A percentile compares a stretch with the other conserved stretches of the same genome.
Conservation (phyloP, 108 stramenopile species). For the Nitzschia inconspicua region DNA sequence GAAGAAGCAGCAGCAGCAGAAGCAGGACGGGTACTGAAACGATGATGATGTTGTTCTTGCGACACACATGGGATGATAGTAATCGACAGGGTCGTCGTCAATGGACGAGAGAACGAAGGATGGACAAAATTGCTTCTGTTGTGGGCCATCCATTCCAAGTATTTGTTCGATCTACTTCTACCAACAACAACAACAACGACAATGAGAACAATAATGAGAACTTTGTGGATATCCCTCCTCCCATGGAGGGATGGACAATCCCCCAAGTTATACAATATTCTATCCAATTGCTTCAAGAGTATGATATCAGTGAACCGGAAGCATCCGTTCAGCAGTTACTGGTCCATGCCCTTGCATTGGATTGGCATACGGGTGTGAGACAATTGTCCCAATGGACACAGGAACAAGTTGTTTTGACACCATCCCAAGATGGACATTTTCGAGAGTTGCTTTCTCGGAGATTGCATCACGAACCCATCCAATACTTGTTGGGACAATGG, state of each 20-base stretch:
- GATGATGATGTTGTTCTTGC: not conserved
- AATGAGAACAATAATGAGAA: not conserved
- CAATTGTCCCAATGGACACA: conserved; percentile 23
- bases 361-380: conserved; percentile 59
- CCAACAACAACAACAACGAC: not conserved
- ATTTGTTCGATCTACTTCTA: not conserved
- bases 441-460: conserved; percentile 43
- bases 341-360: conserved; percentile 49
- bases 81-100: not conserved
- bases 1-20: not conserved
- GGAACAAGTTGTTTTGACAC: conserved; percentile 24
- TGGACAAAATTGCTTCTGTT: no score
- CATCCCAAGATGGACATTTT: conserved; percentile 34
- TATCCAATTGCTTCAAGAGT: conserved; percentile 31
- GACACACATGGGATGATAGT: not conserved
- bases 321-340: conserved; percentile 62
- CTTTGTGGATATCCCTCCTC: not conserved
- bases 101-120: no score
- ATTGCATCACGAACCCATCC: conserved; percentile 75
- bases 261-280: conserved; percentile 41
- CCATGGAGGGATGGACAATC: conserved; percentile 31
- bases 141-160: not conserved
- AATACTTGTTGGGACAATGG: conserved; percentile 94
- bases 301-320: conserved; percentile 54
- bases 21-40: not conserved